Evolutionary conservation across 768 basidiomycete genomes (phyloP).

Genomic region (Xerocomus spinulosus): DNA sequence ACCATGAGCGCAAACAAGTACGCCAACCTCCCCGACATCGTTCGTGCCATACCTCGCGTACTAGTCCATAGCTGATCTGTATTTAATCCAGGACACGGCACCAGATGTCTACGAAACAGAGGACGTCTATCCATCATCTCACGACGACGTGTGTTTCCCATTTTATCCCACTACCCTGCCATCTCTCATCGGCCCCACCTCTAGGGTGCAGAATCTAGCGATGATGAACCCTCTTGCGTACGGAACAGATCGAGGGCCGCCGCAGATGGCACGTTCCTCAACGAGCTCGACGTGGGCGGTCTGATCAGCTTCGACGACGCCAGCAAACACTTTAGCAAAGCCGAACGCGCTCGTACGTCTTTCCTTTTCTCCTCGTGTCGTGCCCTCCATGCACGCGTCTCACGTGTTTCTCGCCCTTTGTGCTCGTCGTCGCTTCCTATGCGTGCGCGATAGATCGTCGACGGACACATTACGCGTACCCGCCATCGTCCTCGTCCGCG

Average conservation of each 20-base stretch:
- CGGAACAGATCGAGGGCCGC: conserved; percentile 30
- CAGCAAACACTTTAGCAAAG: conserved; percentile 62
- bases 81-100: conserved; percentile 66
- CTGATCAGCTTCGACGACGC: conserved; percentile 66
- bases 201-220: conserved; percentile 60
- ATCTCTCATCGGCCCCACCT: conserved; percentile 6
- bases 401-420: background rate
- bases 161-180: background rate
- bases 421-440: background rate
- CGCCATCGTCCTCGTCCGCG: conserved; percentile 50
- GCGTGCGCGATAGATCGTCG: conserved; percentile 36
- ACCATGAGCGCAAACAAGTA: conserved; percentile 73
- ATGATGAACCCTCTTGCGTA: conserved; percentile 52
- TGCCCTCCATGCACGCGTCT: background rate
- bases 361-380: background rate
- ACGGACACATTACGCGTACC: conserved; percentile 65
- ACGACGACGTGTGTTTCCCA: conserved; percentile 44
- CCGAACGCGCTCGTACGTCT: conserved; percentile 56
- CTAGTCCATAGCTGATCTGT: background rate
- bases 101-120: conserved; percentile 92
- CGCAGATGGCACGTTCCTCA: conserved; percentile 41
- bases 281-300: conserved; percentile 67
- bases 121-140: conserved; percentile 57
- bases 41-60: conserved; percentile 35
- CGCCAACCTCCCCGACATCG: conserved; percentile 88